Evolutionary conservation across 352 stramenopile genomes (phyloP).

Genomic region (Pythium grandisporangium): DNA sequence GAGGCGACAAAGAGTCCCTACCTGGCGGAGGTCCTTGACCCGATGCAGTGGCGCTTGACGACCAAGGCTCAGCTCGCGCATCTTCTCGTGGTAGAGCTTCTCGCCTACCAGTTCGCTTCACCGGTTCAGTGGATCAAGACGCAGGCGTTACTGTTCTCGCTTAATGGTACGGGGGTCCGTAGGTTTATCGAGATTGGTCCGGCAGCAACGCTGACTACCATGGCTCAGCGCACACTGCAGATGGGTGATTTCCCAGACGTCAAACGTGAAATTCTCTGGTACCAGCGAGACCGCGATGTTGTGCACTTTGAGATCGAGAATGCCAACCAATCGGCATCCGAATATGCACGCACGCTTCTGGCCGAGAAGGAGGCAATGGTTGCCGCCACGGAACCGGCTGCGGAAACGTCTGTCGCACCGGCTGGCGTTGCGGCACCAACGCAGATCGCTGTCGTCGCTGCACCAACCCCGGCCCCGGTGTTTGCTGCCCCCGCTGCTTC

Average conservation of each 20-base stretch:
- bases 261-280: slow-evolving; percentile 69
- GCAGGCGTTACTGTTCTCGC: slow-evolving; percentile 63
- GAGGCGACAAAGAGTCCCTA: slow-evolving; percentile 63
- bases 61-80: slow-evolving; percentile 62
- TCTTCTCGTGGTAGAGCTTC: slow-evolving; percentile 73
- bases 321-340: slow-evolving; percentile 48
- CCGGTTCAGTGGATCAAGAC: slow-evolving; percentile 89
- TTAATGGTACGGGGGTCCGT: slow-evolving; percentile 32
- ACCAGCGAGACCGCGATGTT: slow-evolving; percentile 70
- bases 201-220: slow-evolving; percentile 74
- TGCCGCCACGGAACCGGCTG: slow-evolving; percentile 11
- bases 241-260: slow-evolving; percentile 47
- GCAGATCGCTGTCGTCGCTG: slow-evolving; percentile 12
- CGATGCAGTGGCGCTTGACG: slow-evolving; percentile 62
- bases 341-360: slow-evolving; percentile 33
- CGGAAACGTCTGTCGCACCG: background rate
- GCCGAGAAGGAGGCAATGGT: slow-evolving; percentile 4
- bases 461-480: slow-evolving; percentile 13
- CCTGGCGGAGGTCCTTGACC: slow-evolving; percentile 50
- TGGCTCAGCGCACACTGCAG: slow-evolving; percentile 71
- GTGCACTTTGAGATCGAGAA: slow-evolving; percentile 75
- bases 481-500: slow-evolving; percentile 15
- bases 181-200: slow-evolving; percentile 81
- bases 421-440: slow-evolving; percentile 15
- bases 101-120: slow-evolving; percentile 86